Evolutionary conservation across 148 eudicot genomes (phyloP), one percentile per base, ranked within the genome.

Genomic region (Rhododendron williamsianum): DNA sequence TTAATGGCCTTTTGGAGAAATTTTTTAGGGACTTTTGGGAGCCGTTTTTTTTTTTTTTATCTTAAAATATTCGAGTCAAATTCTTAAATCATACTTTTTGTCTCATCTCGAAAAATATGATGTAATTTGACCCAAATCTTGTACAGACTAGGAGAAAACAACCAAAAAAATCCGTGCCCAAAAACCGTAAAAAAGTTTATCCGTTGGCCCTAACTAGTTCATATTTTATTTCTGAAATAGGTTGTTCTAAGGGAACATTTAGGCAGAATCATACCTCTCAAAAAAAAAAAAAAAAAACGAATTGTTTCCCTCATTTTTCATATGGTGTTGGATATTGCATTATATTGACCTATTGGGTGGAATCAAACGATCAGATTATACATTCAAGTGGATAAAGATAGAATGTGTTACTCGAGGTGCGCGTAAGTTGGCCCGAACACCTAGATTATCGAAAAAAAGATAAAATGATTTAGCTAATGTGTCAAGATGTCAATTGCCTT

Each of bases 151-250:
- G 5, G 43, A 41, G 43, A 41, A 41, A 41, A 41, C 6, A 5
- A 41, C 0, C 0, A 41, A 41, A 41, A 41, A 5, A 41, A 41
- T 0, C 1, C 43, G 43, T 41, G 43, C 43, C 43, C 43, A 41
- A 6, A 38, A 41, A 41, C 6, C 7, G 43, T 41, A 41, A 41
- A 41, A 41, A 0, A 41, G 6, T 41, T 41, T 41, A 41, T 41
- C 43, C 43, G 43, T 41, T 41, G 41, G 43, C 43, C 23, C 65
- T 58, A 58, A 58, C 46, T 30, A 25, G 71, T 84, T 88, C 87
- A 89, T 86, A 86, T 84, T 86, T 19, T 76, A 76, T 36, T 74
- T 54, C 36, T 33, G 16, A 36, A 33, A 79, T 84, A 63, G 80
- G 15, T 23, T 38, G 80, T 76, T 41, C 25, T 1, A 41, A 52